Percentiles rank a stretch among this genome's conserved stretches.
These are phyloP conservation scores for Xerocomus brunneocitrinus DNA, from an alignment of 768 basidiomycete species.

Conservation along the genomic window DNA sequence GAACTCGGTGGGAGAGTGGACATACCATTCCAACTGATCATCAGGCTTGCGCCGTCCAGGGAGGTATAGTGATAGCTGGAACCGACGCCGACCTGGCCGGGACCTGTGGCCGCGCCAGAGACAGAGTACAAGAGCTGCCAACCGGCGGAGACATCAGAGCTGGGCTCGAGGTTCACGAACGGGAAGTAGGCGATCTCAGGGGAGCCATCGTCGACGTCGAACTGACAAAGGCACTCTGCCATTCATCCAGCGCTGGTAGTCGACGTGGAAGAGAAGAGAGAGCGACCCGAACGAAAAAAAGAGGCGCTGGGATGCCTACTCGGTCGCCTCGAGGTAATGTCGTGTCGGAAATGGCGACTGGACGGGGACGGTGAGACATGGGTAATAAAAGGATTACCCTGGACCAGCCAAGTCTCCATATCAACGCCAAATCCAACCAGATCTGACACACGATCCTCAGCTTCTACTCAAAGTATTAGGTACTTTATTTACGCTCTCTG, in stretches of 20 bases:
- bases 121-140: slow-evolving; percentile 63
- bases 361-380: neutral
- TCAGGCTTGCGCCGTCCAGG: slow-evolving; percentile 50
- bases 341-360: slow-evolving; percentile 9
- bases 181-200: slow-evolving; percentile 60
- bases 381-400: neutral
- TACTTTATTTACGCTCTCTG: neutral
- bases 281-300: slow-evolving; percentile 10
- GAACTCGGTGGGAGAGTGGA: slow-evolving; percentile 4
- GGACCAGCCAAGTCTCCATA: slow-evolving; percentile 13
- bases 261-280: slow-evolving; percentile 4
- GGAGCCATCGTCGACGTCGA: slow-evolving; percentile 63
- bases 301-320: slow-evolving; percentile 13
- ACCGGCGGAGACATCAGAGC: slow-evolving; percentile 47
- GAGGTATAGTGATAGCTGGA: slow-evolving; percentile 62
- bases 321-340: slow-evolving; percentile 26
- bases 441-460: slow-evolving; percentile 1
- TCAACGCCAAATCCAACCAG: slow-evolving; percentile 11
- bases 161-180: slow-evolving; percentile 49
- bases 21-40: slow-evolving; percentile 61
- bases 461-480: no score
- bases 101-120: slow-evolving; percentile 43
- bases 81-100: slow-evolving; percentile 48
- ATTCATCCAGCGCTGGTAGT: slow-evolving; percentile 30
- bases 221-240: slow-evolving; percentile 26